Evolutionary conservation across 768 basidiomycete genomes (phyloP), one percentile per base, ranked within the genome.

Genomic region (Boletellus sp.): DNA sequence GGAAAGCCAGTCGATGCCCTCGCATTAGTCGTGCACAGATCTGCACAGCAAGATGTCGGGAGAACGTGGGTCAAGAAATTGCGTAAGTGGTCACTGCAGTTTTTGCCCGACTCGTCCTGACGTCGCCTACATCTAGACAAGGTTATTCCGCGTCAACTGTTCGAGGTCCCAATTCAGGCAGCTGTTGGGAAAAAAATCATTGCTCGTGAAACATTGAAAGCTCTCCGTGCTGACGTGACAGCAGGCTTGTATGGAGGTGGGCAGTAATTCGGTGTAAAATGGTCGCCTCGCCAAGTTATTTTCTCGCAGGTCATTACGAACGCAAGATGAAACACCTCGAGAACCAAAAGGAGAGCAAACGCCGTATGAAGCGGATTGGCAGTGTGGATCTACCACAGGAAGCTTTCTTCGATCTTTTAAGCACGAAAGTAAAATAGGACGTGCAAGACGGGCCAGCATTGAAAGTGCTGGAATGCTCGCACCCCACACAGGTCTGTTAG

Each of bases 131-230:
- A 16, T 31, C 12, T 55, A 93, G 90, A 90, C 69, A 90, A 90
- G 60, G 91, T 97, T 34, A 90, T 98, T 28, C 94, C 94, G 24
- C 76, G 88, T 40, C 94, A 97, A 65, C 69, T 93, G 42, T 98
- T 94, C 62, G 94, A 97, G 68, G 85, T 97, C 11, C 87, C 94
- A 2, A 96, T 99, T 45, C 96, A 98, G 64, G 96, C 96, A 32
- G 85, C 84, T 1, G 77, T 96, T 16, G 94, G 94, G 13, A 83
- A 79, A 56, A 90, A 85, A 53, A 78, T 97, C 48, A 81, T 98
- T 42, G 91, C 95, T 4, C 80, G 95, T 24, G 93, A 95, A 66
- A 94, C 86, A 15, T 69, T 95, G 38, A 87, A 84, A 40, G 91
- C 93, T 2, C 69, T 90, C 59, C 83, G 90, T 28, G 89, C 90